Percentiles rank a stretch among this genome's conserved stretches.
phyloP scores from a whole-genome alignment of 1,139 yeast species.

The Geotrichum bryndzae region DNA sequence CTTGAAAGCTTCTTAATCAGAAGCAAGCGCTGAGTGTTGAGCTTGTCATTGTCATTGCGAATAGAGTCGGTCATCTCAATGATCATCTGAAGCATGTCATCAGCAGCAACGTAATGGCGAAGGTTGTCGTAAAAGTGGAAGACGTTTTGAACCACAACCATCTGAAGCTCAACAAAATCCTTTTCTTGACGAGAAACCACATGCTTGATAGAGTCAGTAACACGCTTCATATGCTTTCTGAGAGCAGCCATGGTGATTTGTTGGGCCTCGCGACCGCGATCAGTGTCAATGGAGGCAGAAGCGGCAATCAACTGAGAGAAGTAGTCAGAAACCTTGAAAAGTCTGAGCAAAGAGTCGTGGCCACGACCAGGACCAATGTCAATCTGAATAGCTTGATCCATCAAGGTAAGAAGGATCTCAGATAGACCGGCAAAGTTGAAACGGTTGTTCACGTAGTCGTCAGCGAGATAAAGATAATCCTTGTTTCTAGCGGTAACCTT shows the following conservation, averaged over 20 bases:
- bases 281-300: slow-evolving; percentile 29
- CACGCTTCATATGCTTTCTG: slow-evolving; percentile 22
- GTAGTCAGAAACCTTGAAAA: slow-evolving; percentile 27
- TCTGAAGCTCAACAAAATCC: slow-evolving; percentile 25
- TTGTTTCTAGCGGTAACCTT: slow-evolving; percentile 26
- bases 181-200: slow-evolving; percentile 23
- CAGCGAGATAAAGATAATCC: slow-evolving; percentile 26
- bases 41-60: slow-evolving; percentile 35
- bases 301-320: slow-evolving; percentile 28
- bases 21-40: slow-evolving; percentile 52
- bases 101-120: slow-evolving; percentile 26
- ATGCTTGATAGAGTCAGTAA: slow-evolving; percentile 25
- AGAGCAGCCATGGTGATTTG: slow-evolving; percentile 21
- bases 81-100: slow-evolving; percentile 27
- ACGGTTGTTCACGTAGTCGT: slow-evolving; percentile 26
- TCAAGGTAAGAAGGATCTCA: slow-evolving; percentile 23
- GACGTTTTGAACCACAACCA: slow-evolving; percentile 22
- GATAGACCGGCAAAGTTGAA: slow-evolving; percentile 30
- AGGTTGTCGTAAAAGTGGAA: slow-evolving; percentile 24
- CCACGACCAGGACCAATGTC: slow-evolving; percentile 22
- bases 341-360: slow-evolving; percentile 22
- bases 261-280: slow-evolving; percentile 26
- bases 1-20: slow-evolving; percentile 54
- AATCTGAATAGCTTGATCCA: slow-evolving; percentile 22
- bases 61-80: slow-evolving; percentile 30